Percentiles rank a stretch among this genome's conserved stretches.
phyloP scores from a whole-genome alignment of 2,329 filamentous ascomycete genomes.

The Helotiales sp. region DNA sequence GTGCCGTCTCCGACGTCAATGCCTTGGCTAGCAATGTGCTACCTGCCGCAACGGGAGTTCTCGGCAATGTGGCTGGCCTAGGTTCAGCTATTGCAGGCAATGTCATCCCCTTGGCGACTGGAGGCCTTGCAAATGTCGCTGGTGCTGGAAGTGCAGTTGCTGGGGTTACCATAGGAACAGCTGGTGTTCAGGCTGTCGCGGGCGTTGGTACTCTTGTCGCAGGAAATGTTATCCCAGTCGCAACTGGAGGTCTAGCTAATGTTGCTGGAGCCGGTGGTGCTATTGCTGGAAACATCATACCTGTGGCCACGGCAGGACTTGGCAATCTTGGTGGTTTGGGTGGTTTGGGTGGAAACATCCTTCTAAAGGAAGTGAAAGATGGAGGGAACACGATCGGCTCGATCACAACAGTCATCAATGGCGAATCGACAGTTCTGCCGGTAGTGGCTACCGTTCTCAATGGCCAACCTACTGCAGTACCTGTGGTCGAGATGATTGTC shows the following conservation, averaged over 20 bases:
- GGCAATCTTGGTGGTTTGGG: background rate
- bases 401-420: slow-evolving; percentile 4
- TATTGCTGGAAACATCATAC: background rate
- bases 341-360: too few species aligned
- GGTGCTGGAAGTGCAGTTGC: background rate
- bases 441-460: slow-evolving; percentile 4
- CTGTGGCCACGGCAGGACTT: background rate
- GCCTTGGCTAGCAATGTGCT: background rate
- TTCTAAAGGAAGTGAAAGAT: background rate
- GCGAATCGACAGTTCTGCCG: slow-evolving; percentile 1
- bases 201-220: background rate
- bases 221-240: background rate
- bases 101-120: background rate
- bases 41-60: background rate
- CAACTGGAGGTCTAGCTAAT: background rate
- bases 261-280: background rate
- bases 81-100: background rate
- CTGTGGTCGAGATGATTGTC: slow-evolving; percentile 5
- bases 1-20: background rate
- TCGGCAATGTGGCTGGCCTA: too few species aligned
- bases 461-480: slow-evolving; percentile 5
- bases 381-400: slow-evolving; percentile 4
- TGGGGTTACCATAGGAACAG: background rate
- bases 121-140: background rate
- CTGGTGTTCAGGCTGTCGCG: too few species aligned